Percentiles rank a stretch among this genome's conserved stretches.
phyloP scores from a whole-genome alignment of 1,284 basidiomycete species.

The Papiliotrema laurentii region DNA sequence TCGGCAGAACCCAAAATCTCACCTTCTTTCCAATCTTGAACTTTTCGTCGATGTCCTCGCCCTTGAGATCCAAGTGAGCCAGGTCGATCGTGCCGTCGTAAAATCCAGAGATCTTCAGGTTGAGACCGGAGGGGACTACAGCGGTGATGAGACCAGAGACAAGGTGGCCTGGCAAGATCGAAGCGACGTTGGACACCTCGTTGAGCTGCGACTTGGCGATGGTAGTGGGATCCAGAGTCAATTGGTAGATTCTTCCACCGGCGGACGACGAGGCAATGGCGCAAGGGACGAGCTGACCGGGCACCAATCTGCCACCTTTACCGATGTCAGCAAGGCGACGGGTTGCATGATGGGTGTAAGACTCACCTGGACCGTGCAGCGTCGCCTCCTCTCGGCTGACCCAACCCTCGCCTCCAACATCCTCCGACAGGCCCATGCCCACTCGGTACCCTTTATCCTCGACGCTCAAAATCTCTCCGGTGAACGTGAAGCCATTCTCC shows the following conservation, averaged over 20 bases:
- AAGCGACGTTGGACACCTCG: conserved; percentile 72
- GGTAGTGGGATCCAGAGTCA: conserved; percentile 52
- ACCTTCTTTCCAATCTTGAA: conserved; percentile 77
- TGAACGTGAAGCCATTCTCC: conserved; percentile 68
- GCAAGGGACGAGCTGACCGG: conserved; percentile 63
- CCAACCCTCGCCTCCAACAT: conserved; percentile 59
- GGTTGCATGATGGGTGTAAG: too few relatives aligned
- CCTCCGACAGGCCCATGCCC: conserved; percentile 70
- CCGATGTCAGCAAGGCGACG: too few relatives aligned
- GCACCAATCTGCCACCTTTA: conserved; percentile 15
- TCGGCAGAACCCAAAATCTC: conserved; percentile 7
- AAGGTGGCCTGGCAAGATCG: conserved; percentile 79
- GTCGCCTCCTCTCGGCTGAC: conserved; percentile 64
- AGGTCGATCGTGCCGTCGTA: conserved; percentile 88
- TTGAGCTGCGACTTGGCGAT: conserved; percentile 55
- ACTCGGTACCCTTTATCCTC: conserved; percentile 96
- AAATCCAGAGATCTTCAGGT: conserved; percentile 86
- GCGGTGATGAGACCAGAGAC: conserved; percentile 83
- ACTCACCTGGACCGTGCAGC: conserved; percentile 41
- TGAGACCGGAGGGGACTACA: conserved; percentile 72
- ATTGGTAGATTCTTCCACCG: conserved; percentile 40
- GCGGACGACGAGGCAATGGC: conserved; percentile 60
- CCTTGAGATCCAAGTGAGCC: conserved; percentile 61
- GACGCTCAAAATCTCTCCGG: conserved; percentile 72
- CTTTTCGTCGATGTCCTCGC: conserved; percentile 52